Base-by-base conservation (phyloP, 75 land plant genomes). In the Pinus albicaulis region DNA sequence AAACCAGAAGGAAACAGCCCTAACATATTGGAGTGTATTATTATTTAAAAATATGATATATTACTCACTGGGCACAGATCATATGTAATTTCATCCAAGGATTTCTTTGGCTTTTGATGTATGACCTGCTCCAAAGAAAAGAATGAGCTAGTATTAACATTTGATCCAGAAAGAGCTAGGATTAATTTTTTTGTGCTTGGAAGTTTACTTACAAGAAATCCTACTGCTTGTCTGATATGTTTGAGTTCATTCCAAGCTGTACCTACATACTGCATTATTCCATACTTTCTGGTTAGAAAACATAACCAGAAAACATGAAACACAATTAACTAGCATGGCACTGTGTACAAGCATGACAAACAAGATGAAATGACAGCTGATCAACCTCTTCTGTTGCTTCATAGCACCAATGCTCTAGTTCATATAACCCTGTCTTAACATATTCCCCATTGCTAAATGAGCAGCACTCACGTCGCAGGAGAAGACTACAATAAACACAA, bases 401-500 rank as follows among this genome's bases (percentile, higher is more conserved):
- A 48, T 62, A 74, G 26, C 95, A 89, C 98, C 98, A 95, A 24
- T 87, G 90, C 74, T 92, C 96, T 57, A 95, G 76, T 75, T 93
- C 93, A 48, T 89, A 89, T 74, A 95, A 79, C 34, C 98, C 98
- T 68, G 90, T 84, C 72, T 89, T 95, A 11, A 95, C 86, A 78
- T 91, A 93, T 48, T 95, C 98, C 48, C 96, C 98, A 80, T 95
- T 95, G 83, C 93, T 93, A 71, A 89, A 93, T 56, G 96, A 95
- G 84, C 98, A 95, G 80, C 98, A 95, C 76, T 95, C 98, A 8
- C 98, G 83, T 8, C 96, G 91, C 56, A 95, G 86, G 59, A 95
- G 81, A 55, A 95, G 82, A 75, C 98, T 94, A 5, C 16, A 6
- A 85, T 60, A 24, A 81, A 73, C 12, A 76, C 15, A 57, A 25